Evolutionary conservation across 192 early-diverging fungal genomes (phyloP), one percentile per base, ranked within the genome.

Genomic region (Mortierella antarctica): DNA sequence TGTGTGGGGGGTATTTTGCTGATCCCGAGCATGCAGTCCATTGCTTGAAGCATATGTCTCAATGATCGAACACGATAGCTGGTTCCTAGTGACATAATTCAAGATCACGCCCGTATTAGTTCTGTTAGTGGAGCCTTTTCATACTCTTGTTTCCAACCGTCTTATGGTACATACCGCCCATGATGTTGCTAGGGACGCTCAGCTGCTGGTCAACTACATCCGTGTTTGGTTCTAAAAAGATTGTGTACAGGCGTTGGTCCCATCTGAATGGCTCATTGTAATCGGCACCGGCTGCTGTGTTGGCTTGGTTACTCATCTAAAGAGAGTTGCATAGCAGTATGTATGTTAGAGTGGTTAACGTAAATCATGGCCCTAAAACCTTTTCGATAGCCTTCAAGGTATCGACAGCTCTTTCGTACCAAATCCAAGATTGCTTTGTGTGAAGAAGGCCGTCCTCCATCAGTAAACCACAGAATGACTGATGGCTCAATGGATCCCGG

Each of bases 251-350:
- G 2, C 90, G 77, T 63, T 96, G 93, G 62, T 96, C 93, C 95
- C 95, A 96, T 23, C 95, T 83, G 48, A 95, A 95, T 47, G 95
- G 95, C 83, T 96, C 93, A 8, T 84, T 94, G 13, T 87, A 79
- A 60, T 91, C 87, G 9, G 84, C 85, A 60, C 93, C 93, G 11
- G 92, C 89, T 6, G 88, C 83, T 51, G 80, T 77, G n/a, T 87
- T 71, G 11, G 87, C 88, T 7, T 90, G 92, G 45, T 94, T 88
- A 57, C 93, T 89, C 4, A 95, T 83, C 88, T 93, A 82, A 21
- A 10, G 44, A 42, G 5, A 8, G 15, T 11, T 6, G 10, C 12
- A 41, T 44, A 14, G 49, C 7, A 45, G 31, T 31, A 31, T 31
- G 31, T 31, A 31, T 31, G 31, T 31, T 3, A 31, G 31, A 31